Evolutionary conservation across 1,139 yeast species (phyloP).

Genomic region (Hyphopichia khmerensis): DNA sequence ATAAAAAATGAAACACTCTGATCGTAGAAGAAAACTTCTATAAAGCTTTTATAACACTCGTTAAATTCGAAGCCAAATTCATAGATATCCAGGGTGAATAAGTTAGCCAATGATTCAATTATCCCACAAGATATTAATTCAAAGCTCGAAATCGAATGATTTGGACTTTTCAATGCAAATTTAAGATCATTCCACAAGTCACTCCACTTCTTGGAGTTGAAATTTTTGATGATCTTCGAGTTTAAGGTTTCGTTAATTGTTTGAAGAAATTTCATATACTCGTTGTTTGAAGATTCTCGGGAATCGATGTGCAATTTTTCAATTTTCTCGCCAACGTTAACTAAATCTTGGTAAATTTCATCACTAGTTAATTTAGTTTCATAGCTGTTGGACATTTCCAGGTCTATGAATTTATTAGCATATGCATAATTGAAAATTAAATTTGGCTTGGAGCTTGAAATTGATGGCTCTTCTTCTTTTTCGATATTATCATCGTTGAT

Average conservation of each 20-base stretch:
- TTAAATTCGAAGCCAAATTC: slow-evolving; percentile 21
- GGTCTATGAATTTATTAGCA: slow-evolving; percentile 28
- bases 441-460: background rate
- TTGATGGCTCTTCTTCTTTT: slow-evolving; percentile 7
- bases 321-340: slow-evolving; percentile 18
- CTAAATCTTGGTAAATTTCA: slow-evolving; percentile 18
- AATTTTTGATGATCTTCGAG: slow-evolving; percentile 9
- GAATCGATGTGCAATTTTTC: slow-evolving; percentile 16
- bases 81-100: slow-evolving; percentile 32
- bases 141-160: slow-evolving; percentile 58
- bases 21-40: slow-evolving; percentile 42
- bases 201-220: slow-evolving; percentile 40
- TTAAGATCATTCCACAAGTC: slow-evolving; percentile 48
- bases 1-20: slow-evolving; percentile 36
- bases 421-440: slow-evolving; percentile 9
- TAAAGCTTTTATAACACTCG: slow-evolving; percentile 45
- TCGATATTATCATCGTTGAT: background rate
- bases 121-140: slow-evolving; percentile 74
- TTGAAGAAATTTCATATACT: slow-evolving; percentile 16
- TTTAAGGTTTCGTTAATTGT: slow-evolving; percentile 15
- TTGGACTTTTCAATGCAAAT: slow-evolving; percentile 19
- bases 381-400: slow-evolving; percentile 33
- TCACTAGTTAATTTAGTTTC: slow-evolving; percentile 20
- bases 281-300: slow-evolving; percentile 14
- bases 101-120: slow-evolving; percentile 43